Conservation (phyloP, 768 basidiomycete species). For the Lactifluus rugatus region DNA sequence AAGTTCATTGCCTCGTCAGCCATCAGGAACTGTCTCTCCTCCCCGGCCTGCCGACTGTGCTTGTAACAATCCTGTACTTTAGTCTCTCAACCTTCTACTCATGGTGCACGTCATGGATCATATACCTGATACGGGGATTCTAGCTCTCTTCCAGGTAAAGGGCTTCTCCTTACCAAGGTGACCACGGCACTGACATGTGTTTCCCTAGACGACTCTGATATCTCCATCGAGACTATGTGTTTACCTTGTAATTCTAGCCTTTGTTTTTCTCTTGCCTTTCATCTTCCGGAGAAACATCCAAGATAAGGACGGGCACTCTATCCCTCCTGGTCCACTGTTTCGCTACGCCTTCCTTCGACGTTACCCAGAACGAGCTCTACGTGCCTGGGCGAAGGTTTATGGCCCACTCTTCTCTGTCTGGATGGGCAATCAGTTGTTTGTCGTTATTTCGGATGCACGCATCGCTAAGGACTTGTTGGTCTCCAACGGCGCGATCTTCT, state of each 20-base stretch:
- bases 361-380: constrained; percentile 36
- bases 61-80: constrained; percentile 5
- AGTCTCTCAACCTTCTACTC: neutral
- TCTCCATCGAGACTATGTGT: neutral
- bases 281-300: constrained; percentile 18
- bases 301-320: constrained; percentile 22
- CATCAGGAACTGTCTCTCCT: neutral
- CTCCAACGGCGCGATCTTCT: constrained; percentile 37
- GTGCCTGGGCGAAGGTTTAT: constrained; percentile 35
- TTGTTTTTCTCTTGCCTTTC: constrained; percentile 13
- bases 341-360: constrained; percentile 32
- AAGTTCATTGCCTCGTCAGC: neutral
- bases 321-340: constrained; percentile 22
- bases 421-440: constrained; percentile 40
- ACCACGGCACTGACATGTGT: neutral
- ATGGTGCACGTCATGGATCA: constrained; percentile 1
- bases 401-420: constrained; percentile 38
- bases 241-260: neutral
- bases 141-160: neutral
- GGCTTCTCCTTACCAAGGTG: neutral
- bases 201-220: neutral
- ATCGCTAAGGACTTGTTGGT: constrained; percentile 38
- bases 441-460: constrained; percentile 36
- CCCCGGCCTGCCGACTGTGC: neutral
- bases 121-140: neutral